A percentile compares a stretch with the other conserved stretches of the same genome.
Evolutionary conservation across 805 yeast genomes (phyloP).

Genomic region (Komagataella phaffii): DNA sequence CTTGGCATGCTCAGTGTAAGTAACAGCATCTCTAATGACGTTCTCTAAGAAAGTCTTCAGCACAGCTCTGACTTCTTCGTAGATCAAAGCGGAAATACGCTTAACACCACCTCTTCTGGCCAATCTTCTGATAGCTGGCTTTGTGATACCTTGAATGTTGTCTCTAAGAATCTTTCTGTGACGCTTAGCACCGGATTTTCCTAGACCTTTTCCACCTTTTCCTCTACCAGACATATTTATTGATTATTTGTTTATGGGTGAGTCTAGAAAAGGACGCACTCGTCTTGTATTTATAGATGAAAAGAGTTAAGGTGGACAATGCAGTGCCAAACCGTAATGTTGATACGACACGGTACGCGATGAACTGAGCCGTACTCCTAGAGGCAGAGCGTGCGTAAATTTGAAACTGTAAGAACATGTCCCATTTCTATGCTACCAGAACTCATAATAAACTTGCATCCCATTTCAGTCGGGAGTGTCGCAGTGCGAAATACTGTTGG

Average conservation of each 20-base stretch:
- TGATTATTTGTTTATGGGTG: conserved; percentile 13
- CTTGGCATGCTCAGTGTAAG: conserved; percentile 99
- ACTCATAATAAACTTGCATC: background rate
- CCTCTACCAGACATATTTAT: conserved; percentile 93
- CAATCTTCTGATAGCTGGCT: conserved; percentile 99
- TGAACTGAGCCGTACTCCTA: background rate
- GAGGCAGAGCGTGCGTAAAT: background rate
- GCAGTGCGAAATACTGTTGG: background rate
- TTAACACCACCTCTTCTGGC: conserved; percentile 99
- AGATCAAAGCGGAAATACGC: conserved; percentile 97
- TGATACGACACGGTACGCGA: background rate
- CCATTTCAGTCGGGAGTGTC: background rate
- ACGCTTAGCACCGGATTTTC: conserved; percentile 99
- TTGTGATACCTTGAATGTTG: conserved; percentile 98
- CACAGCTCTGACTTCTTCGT: conserved; percentile 98
- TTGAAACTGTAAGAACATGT: background rate
- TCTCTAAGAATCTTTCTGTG: conserved; percentile 99
- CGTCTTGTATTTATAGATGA: background rate
- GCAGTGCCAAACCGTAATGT: background rate
- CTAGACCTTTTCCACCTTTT: conserved; percentile 99
- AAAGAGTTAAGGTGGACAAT: background rate
- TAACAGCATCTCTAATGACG: conserved; percentile 98
- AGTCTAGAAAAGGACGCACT: conserved; percentile 4
- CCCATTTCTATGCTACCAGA: background rate
- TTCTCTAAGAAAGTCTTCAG: conserved; percentile 91